Evolutionary conservation across 352 stramenopile genomes (phyloP).

Genomic region (Globisporangium splendens): DNA sequence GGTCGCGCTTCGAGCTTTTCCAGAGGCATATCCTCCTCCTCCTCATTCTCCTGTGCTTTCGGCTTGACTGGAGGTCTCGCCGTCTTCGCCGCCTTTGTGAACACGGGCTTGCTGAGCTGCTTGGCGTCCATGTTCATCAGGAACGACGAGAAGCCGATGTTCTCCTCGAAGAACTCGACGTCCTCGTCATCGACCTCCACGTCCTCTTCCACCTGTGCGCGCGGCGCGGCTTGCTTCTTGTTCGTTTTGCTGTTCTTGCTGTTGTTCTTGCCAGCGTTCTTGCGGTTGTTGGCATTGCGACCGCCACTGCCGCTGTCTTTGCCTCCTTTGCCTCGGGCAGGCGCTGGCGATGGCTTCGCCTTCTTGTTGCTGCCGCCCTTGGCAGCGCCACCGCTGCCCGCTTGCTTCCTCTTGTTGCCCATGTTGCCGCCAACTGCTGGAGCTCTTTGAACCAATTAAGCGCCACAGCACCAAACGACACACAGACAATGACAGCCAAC

Average conservation of each 20-base stretch:
- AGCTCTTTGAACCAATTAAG: slow-evolving; percentile 10
- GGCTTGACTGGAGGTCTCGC: slow-evolving; percentile 18
- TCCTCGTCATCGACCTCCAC: slow-evolving; percentile 77
- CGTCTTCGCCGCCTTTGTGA: slow-evolving; percentile 28
- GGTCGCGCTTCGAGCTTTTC: slow-evolving; percentile 76
- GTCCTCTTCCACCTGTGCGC: slow-evolving; percentile 36
- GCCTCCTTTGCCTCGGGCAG: slow-evolving; percentile 5
- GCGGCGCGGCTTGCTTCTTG: slow-evolving; percentile 22
- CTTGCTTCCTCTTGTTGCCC: slow-evolving; percentile 41
- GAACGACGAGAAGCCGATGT: slow-evolving; percentile 70
- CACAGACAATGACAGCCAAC: neutral
- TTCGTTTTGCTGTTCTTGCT: slow-evolving; percentile 22
- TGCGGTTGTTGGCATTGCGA: neutral
- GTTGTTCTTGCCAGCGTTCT: slow-evolving; percentile 11
- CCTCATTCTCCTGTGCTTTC: slow-evolving; percentile 16
- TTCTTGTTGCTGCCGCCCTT: slow-evolving; percentile 32
- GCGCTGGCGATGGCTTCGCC: slow-evolving; percentile 14
- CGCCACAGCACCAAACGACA: slow-evolving; percentile 6
- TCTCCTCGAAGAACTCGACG: slow-evolving; percentile 73
- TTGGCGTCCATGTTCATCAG: slow-evolving; percentile 77
- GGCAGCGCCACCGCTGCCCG: slow-evolving; percentile 11
- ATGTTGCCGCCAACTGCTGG: neutral
- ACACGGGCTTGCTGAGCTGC: slow-evolving; percentile 44
- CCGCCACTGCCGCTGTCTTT: slow-evolving; percentile 3
- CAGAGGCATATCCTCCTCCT: slow-evolving; percentile 44